Conservation (phyloP, 257 asterid species). For the Ophiorrhiza pumila region DNA sequence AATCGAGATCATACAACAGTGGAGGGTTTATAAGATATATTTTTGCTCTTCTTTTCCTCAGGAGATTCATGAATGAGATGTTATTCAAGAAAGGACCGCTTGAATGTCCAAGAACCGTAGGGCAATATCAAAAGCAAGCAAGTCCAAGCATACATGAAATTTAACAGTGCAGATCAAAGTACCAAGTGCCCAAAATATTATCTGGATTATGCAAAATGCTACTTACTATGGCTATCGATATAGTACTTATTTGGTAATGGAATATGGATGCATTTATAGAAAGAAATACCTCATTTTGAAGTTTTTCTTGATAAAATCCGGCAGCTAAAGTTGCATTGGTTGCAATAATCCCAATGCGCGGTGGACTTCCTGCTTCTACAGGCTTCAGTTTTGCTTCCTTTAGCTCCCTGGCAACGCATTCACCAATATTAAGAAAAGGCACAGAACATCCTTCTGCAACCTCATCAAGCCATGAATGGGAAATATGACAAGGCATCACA, state of each 20-base stretch:
- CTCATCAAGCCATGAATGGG: conserved; percentile 64
- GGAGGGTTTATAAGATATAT: no score
- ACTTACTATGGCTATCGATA: no score
- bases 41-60: not conserved
- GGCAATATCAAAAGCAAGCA: not conserved
- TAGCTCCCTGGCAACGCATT: conserved; percentile 72
- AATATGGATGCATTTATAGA: not conserved
- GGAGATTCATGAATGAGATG: not conserved
- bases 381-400: conserved; percentile 61
- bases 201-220: no score
- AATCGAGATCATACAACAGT: not conserved
- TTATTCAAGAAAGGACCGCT: not conserved
- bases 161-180: no score
- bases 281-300: conserved; percentile 49
- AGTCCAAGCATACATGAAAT: not conserved
- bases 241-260: no score
- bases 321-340: conserved; percentile 38
- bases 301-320: conserved; percentile 56
- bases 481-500: conserved; percentile 70
- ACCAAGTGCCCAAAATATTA: not conserved
- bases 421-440: conserved; percentile 64
- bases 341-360: conserved; percentile 57
- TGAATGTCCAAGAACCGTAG: not conserved
- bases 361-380: conserved; percentile 62
- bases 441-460: conserved; percentile 55